Conservation (phyloP, 306 rosid species). For the Geum urbanum region DNA sequence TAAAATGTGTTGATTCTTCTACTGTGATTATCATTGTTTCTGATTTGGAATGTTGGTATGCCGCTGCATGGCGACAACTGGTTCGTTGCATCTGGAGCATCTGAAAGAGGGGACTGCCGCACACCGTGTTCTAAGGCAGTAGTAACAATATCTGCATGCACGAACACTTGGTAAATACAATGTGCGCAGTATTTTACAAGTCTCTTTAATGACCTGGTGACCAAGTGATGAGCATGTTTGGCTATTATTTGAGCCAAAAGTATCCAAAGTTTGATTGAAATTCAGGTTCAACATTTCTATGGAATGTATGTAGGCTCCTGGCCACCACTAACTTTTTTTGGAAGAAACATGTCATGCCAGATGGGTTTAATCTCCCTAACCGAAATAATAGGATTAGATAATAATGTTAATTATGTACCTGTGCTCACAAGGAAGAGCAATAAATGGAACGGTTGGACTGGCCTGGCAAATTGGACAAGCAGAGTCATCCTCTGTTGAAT, state of each 20-base stretch:
- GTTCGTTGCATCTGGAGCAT: slow-evolving; percentile 86
- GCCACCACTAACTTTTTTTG: background rate
- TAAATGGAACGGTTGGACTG: slow-evolving; percentile 77
- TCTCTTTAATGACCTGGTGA: background rate
- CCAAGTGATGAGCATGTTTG: background rate
- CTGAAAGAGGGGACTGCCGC: slow-evolving; percentile 83
- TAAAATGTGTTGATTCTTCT: slow-evolving; percentile 28
- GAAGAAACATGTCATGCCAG: background rate
- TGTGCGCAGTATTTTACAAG: background rate
- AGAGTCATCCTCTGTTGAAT: slow-evolving; percentile 57
- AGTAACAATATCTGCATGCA: slow-evolving; percentile 78
- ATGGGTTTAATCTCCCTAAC: background rate
- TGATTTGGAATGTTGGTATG: slow-evolving; percentile 30
- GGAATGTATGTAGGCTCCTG: background rate
- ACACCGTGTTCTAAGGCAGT: slow-evolving; percentile 92
- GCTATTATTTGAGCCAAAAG: background rate
- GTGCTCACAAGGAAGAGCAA: slow-evolving; percentile 95
- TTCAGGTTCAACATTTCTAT: background rate
- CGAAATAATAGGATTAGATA: background rate
- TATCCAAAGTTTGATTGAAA: background rate
- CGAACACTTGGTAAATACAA: background rate
- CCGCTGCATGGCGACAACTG: slow-evolving; percentile 82
- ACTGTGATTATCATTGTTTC: slow-evolving; percentile 31
- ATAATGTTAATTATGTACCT: slow-evolving; percentile 42
- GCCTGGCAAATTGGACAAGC: slow-evolving; percentile 81